Conservation (phyloP, 2,329 filamentous ascomycete species). For the Rutstroemia sp. region DNA sequence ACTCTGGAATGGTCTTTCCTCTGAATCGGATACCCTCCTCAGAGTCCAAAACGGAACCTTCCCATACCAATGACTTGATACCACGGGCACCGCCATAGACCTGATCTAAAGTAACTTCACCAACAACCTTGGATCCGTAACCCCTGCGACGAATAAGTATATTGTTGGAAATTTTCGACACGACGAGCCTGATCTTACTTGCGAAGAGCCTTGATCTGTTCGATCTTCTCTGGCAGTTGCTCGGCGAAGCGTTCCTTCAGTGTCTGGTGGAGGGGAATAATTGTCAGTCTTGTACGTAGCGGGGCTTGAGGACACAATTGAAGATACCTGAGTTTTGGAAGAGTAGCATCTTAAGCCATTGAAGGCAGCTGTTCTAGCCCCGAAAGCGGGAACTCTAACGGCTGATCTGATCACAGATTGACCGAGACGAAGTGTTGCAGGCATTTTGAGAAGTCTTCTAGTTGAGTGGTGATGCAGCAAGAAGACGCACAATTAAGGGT, state of each 20-base stretch:
- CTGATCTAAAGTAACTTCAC: slow-evolving; percentile 98
- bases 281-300: slow-evolving; percentile 15
- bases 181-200: slow-evolving; percentile 56
- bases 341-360: slow-evolving; percentile 87
- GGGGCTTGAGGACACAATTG: slow-evolving; percentile 19
- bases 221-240: slow-evolving; percentile 90
- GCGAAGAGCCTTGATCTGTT: slow-evolving; percentile 97
- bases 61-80: slow-evolving; percentile 98
- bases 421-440: slow-evolving; percentile 74
- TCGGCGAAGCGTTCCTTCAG: slow-evolving; percentile 98
- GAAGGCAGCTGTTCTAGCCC: slow-evolving; percentile 64
- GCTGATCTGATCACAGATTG: slow-evolving; percentile 75
- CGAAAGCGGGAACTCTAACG: slow-evolving; percentile 58
- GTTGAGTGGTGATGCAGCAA: not conserved
- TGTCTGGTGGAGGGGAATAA: slow-evolving; percentile 48
- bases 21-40: slow-evolving; percentile 99
- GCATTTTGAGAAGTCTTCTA: slow-evolving; percentile 50
- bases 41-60: slow-evolving; percentile 93
- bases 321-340: slow-evolving; percentile 75
- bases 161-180: not conserved
- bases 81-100: slow-evolving; percentile 98
- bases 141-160: slow-evolving; percentile 51
- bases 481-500: slow-evolving; percentile 20
- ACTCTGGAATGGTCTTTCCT: slow-evolving; percentile 98
- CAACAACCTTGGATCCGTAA: slow-evolving; percentile 88